Conservation (phyloP, 2,329 filamentous ascomycete species). For the Lasiodiplodia sp. region DNA sequence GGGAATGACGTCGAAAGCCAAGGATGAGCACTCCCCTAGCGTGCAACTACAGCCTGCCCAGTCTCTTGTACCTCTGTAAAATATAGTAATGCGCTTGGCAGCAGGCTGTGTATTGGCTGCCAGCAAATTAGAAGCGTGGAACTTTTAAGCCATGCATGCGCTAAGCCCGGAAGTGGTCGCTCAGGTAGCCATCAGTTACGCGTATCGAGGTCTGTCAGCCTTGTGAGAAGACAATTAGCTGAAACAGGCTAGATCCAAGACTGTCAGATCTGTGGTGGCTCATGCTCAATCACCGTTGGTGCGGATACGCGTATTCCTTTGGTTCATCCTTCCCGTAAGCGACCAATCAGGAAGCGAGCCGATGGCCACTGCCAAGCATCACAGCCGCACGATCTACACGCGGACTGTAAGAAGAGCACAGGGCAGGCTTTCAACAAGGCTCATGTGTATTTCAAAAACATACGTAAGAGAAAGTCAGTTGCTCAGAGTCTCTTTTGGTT, state of each 20-base stretch:
- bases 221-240: too few species aligned
- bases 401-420: background rate
- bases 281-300: background rate
- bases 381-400: background rate
- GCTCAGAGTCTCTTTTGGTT: too few species aligned
- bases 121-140: too few species aligned
- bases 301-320: background rate
- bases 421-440: background rate
- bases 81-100: too few species aligned
- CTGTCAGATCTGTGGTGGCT: background rate
- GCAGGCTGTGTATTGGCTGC: too few species aligned
- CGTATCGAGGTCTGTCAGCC: background rate
- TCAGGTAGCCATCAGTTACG: background rate
- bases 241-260: background rate
- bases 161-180: background rate
- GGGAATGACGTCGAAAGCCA: background rate
- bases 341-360: background rate
- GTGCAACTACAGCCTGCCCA: background rate
- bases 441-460: background rate
- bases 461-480: too few species aligned
- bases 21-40: background rate
- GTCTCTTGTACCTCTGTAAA: too few species aligned
- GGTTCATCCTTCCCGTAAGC: background rate
- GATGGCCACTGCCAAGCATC: background rate
- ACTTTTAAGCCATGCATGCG: too few species aligned